These are phyloP conservation scores for Pyrrhoderma lamaoense DNA, from an alignment of 1,284 basidiomycete species.

Conservation along the genomic window DNA sequence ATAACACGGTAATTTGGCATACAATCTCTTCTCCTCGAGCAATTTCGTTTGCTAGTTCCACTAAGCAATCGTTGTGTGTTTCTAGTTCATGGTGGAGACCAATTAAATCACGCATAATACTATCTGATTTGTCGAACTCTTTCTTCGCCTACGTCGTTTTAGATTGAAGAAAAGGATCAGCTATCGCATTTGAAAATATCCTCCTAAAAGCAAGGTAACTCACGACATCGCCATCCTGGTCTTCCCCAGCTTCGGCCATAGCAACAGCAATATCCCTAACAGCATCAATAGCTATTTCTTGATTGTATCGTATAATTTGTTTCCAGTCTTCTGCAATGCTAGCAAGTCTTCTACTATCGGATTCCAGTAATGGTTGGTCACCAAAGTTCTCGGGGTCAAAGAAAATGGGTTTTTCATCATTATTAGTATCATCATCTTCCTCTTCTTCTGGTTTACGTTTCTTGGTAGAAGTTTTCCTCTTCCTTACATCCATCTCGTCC, in stretches of 20 bases:
- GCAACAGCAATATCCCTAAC: conserved; percentile 6
- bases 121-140: conserved; percentile 39
- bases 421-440: background rate
- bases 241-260: conserved; percentile 14
- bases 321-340: conserved; percentile 11
- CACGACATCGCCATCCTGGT: conserved; percentile 11
- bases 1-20: conserved; percentile 24
- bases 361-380: conserved; percentile 8
- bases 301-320: conserved; percentile 4
- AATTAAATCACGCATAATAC: conserved; percentile 56
- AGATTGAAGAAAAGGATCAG: no score
- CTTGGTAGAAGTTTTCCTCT: background rate
- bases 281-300: background rate
- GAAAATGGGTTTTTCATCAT: background rate
- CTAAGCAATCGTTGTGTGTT: conserved; percentile 46
- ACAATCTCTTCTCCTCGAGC: conserved; percentile 52
- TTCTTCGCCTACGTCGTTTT: conserved; percentile 17
- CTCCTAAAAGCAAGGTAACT: background rate
- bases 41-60: conserved; percentile 48
- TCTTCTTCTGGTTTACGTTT: background rate
- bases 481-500: background rate
- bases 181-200: background rate
- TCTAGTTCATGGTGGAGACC: conserved; percentile 57
- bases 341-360: conserved; percentile 8
- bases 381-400: conserved; percentile 16